Conservation (phyloP, 2,329 filamentous ascomycete genomes). For the Colletotrichum tabaci region DNA sequence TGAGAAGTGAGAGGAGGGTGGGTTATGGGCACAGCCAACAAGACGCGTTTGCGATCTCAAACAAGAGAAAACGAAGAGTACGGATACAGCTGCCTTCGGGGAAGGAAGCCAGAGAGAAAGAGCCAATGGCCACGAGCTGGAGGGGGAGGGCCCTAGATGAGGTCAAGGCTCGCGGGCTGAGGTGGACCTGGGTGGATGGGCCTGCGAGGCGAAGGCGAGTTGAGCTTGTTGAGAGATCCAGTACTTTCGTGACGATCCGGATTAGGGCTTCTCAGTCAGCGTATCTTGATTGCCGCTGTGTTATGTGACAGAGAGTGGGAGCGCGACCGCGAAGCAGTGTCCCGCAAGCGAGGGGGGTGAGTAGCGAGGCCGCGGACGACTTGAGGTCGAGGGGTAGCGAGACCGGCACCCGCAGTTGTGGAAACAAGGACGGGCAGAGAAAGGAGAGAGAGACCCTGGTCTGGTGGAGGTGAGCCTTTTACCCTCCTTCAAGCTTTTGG, state of each 20-base stretch:
- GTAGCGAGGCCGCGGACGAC: constrained; percentile 32
- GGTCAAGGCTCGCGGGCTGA: constrained; percentile 38
- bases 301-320: constrained; percentile 37
- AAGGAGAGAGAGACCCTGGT: constrained; percentile 33
- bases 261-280: constrained; percentile 33
- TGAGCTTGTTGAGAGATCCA: constrained; percentile 36
- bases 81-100: constrained; percentile 21
- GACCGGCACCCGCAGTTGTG: constrained; percentile 40
- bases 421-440: constrained; percentile 32
- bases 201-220: constrained; percentile 34
- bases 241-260: constrained; percentile 39
- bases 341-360: constrained; percentile 37
- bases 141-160: constrained; percentile 41
- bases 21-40: constrained; percentile 12
- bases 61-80: constrained; percentile 22
- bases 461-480: constrained; percentile 20
- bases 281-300: constrained; percentile 39
- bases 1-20: constrained; percentile 28
- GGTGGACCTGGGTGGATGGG: constrained; percentile 38
- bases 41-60: constrained; percentile 31
- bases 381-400: constrained; percentile 43
- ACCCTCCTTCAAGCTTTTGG: constrained; percentile 34
- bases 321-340: constrained; percentile 28
- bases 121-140: constrained; percentile 34
- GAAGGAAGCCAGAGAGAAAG: constrained; percentile 22